phyloP scores from a whole-genome alignment of 2,329 filamentous ascomycete species.

The Neonectria magnoliae region DNA sequence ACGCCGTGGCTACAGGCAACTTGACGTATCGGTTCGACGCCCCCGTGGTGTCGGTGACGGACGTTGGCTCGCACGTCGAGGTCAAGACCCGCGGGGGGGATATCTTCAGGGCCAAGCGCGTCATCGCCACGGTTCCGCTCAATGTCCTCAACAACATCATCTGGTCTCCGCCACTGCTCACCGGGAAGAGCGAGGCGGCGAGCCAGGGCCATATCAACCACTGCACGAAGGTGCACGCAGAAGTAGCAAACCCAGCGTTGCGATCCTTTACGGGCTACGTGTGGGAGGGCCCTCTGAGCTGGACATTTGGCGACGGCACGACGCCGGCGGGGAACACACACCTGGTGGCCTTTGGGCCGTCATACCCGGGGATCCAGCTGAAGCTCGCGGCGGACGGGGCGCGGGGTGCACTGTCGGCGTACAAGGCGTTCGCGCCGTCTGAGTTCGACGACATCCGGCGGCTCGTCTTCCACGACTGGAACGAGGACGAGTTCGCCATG shows the following conservation, averaged over 20 bases:
- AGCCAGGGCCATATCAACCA: constrained; percentile 23
- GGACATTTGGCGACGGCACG: constrained; percentile 24
- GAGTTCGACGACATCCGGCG: constrained; percentile 16
- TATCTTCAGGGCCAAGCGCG: constrained; percentile 3
- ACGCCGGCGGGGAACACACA: constrained; percentile 25
- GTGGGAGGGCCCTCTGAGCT: constrained; percentile 17
- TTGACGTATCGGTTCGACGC: constrained; percentile 22
- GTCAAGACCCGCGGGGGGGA: constrained; percentile 16
- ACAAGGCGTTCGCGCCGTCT: constrained; percentile 12
- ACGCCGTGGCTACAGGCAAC: constrained; percentile 18
- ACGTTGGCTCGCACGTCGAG: constrained; percentile 16
- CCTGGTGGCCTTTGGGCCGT: constrained; percentile 22
- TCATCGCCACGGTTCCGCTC: constrained; percentile 21
- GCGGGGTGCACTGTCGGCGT: constrained; percentile 2
- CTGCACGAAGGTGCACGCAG: constrained; percentile 25
- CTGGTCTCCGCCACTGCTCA: constrained; percentile 20
- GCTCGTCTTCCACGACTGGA: constrained; percentile 26
- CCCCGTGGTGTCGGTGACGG: constrained; percentile 11
- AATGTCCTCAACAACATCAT: constrained; percentile 19
- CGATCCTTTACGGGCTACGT: constrained; percentile 20
- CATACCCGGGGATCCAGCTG: constrained; percentile 16
- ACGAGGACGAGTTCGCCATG: constrained; percentile 27
- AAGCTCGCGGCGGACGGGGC: constrained; percentile 13
- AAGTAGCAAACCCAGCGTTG: constrained; percentile 17
- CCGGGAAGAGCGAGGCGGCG: constrained; percentile 14